These are phyloP conservation scores for Lodderomyces orthopsilosis DNA, from an alignment of 1,139 yeast species.

Conservation along the genomic window DNA sequence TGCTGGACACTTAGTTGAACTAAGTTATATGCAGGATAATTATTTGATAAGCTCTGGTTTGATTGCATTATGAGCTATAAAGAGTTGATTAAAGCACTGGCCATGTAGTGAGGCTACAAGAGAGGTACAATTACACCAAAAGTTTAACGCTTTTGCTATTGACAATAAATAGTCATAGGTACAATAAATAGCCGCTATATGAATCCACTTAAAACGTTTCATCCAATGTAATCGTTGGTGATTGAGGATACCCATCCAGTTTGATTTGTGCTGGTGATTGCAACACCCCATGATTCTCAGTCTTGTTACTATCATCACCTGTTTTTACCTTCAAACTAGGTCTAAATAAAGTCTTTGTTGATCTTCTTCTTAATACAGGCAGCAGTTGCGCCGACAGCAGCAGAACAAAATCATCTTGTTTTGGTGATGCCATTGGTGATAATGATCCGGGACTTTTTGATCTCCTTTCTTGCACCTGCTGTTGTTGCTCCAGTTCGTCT, in stretches of 20 bases:
- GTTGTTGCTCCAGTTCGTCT: conserved; percentile 8
- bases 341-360: conserved; percentile 38
- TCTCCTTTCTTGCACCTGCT: conserved; percentile 4
- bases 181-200: not conserved
- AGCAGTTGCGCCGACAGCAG: not conserved
- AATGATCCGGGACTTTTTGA: conserved; percentile 3
- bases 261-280: conserved; percentile 2
- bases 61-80: no score
- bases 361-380: conserved; percentile 18
- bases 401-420: not conserved
- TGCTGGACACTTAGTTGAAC: not conserved
- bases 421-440: conserved; percentile 6
- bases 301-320: conserved; percentile 1
- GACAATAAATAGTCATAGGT: not conserved
- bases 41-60: no score
- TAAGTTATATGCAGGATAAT: not conserved
- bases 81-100: no score
- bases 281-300: not conserved
- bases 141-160: not conserved
- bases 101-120: no score
- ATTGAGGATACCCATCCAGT: conserved; percentile 18
- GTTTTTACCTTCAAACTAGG: conserved; percentile 23
- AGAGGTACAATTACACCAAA: no score
- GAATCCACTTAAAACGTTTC: conserved; percentile 28
- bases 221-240: conserved; percentile 45